Base-by-base conservation (phyloP, 495 filamentous ascomycete species). In the Talaromyces wortmannii region DNA sequence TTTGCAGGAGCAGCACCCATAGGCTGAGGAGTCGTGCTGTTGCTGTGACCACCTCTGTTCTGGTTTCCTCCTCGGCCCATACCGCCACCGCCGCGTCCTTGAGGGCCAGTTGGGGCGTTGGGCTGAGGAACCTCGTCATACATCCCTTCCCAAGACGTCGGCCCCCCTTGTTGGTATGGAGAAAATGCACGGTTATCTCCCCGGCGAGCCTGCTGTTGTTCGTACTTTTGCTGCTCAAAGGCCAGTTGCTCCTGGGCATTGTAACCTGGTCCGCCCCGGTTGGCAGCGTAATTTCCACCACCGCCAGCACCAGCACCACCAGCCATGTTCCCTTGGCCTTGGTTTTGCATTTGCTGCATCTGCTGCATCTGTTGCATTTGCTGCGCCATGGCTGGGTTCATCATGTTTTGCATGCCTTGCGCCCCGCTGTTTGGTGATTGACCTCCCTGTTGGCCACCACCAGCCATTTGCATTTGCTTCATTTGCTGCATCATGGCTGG, bases 101-200 rank as follows among this genome's bases (percentile, higher is more conserved):
- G 64, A 18, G 79, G 79, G 48, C 80, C 81, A 4, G 69, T 66
- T 50, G 75, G 76, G 54, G 85, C 81, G 55, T 86, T 84, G 7
- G 91, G 91, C 63, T 92, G 91, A 18, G 95, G 95, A 1, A 96
- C 91, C 66, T 97, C 94, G 66, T 98, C 94, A 68, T 98, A 98
- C 94, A 98, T 98, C 53, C 94, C 94, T 69, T 98, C 94, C 92
- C 94, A 97, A 18, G 86, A 90, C 18, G 89, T 92, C 23, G 87
- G 86, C 4, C 78, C 79, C 42, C 79, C 81, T 61, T 80, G 69
- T 64, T 81, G 72, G 47, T 76, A 78, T 6, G 75, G 76, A 45
- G 73, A 76, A 55, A 69, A 78, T 7, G 65, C 75, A 16, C 77
- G 74, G 55, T 65, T 72, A 12, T 76, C 72, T 2, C 58, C 66